phyloP scores from a whole-genome alignment of 208 protist species.

The Acanthamoeba lenticulata region DNA sequence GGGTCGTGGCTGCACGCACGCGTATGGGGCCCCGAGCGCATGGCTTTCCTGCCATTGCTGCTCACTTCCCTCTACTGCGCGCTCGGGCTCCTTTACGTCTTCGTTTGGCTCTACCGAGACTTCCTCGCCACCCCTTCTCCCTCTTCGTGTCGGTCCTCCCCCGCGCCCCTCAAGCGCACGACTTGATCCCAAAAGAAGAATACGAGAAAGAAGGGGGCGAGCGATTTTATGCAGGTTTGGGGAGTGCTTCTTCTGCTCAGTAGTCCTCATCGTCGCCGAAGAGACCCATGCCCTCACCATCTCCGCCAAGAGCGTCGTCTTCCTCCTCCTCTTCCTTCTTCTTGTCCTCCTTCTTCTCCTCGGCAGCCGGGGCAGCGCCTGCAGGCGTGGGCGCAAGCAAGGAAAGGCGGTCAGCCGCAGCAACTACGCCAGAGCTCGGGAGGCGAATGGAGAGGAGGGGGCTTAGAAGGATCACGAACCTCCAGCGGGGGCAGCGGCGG shows the following conservation, averaged over 20 bases:
- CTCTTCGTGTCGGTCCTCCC: neutral
- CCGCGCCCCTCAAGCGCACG: neutral
- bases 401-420: neutral
- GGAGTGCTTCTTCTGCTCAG: neutral
- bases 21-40: neutral
- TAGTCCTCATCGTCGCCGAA: slow-evolving; percentile 43
- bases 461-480: neutral
- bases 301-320: slow-evolving; percentile 5
- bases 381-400: neutral
- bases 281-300: slow-evolving; percentile 21
- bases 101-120: neutral
- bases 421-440: neutral
- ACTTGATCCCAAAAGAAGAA: no score
- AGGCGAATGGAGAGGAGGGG: neutral
- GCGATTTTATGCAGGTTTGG: no score
- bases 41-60: neutral
- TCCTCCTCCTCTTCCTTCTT: slow-evolving; percentile 13
- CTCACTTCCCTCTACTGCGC: neutral
- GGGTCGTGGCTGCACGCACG: neutral
- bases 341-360: slow-evolving; percentile 39
- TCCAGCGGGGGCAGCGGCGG: neutral
- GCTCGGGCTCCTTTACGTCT: neutral
- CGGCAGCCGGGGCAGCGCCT: neutral
- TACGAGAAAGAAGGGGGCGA: no score
- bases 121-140: neutral